Percentiles rank a stretch among this genome's conserved stretches.
phyloP scores from a whole-genome alignment of 257 asterid species.

The Echites panduratus region DNA sequence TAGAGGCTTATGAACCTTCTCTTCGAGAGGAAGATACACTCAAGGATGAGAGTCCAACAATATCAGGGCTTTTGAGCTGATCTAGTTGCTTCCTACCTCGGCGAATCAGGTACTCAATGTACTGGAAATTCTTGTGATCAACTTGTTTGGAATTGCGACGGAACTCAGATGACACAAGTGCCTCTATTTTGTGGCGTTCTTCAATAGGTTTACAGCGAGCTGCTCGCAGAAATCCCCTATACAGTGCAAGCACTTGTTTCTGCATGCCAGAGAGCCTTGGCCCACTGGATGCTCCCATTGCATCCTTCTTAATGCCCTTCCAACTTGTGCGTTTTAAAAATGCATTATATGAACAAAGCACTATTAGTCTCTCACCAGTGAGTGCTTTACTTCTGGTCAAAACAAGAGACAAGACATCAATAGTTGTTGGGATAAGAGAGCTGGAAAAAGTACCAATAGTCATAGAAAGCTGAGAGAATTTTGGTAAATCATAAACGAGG shows the following conservation, averaged over 20 bases:
- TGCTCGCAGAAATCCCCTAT: constrained; percentile 75
- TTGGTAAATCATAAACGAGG: neutral
- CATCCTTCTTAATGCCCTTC: constrained; percentile 13
- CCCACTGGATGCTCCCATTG: constrained; percentile 57
- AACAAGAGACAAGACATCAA: neutral
- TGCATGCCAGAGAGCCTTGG: constrained; percentile 87
- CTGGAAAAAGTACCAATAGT: neutral
- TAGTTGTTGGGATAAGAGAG: neutral
- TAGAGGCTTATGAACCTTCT: constrained; percentile 15
- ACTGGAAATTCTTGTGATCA: constrained; percentile 73
- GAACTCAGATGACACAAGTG: constrained; percentile 68
- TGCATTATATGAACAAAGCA: neutral
- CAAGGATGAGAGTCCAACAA: constrained; percentile 56
- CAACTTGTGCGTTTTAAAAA: neutral
- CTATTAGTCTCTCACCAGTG: neutral
- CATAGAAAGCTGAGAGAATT: too few relatives aligned
- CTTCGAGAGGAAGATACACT: constrained; percentile 32
- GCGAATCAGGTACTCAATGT: constrained; percentile 69
- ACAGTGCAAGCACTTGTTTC: constrained; percentile 77
- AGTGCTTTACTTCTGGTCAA: constrained; percentile 4
- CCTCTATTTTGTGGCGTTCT: constrained; percentile 58
- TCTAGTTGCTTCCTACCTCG: constrained; percentile 82
- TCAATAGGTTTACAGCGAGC: constrained; percentile 67
- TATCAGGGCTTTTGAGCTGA: constrained; percentile 68
- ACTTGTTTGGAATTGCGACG: constrained; percentile 52